A percentile compares a stretch with the other conserved stretches of the same genome.
Evolutionary conservation across 1,284 basidiomycete genomes (phyloP).

Genomic region (Leccinum griseonigrum): DNA sequence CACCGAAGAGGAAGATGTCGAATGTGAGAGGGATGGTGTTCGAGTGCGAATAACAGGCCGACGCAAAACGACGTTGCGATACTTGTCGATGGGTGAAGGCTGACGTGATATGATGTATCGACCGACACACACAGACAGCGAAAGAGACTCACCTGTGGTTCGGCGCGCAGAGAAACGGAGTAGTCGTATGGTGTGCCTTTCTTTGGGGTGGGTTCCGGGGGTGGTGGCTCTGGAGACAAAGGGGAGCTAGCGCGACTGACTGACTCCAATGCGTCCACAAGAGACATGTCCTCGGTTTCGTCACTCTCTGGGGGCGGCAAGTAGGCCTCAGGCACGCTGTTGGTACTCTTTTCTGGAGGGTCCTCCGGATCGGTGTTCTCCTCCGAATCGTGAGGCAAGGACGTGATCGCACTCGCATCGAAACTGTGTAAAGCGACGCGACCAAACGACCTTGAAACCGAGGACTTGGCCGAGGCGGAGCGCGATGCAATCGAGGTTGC

Average conservation of each 20-base stretch:
- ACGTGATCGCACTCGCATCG: slow-evolving; percentile 56
- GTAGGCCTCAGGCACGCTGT: slow-evolving; percentile 51
- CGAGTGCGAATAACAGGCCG: slow-evolving; percentile 53
- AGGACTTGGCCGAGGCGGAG: slow-evolving; percentile 41
- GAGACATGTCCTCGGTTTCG: slow-evolving; percentile 45
- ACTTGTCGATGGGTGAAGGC: slow-evolving; percentile 65
- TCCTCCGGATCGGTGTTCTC: slow-evolving; percentile 42
- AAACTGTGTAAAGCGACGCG: slow-evolving; percentile 47
- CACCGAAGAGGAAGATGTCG: slow-evolving; percentile 54
- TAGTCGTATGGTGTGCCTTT: slow-evolving; percentile 53
- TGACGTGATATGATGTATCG: slow-evolving; percentile 25
- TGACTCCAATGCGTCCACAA: slow-evolving; percentile 59
- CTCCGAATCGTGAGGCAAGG: slow-evolving; percentile 44
- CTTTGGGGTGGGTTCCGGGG: slow-evolving; percentile 45
- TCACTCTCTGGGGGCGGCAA: slow-evolving; percentile 44
- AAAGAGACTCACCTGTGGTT: slow-evolving; percentile 52
- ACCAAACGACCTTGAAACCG: slow-evolving; percentile 34
- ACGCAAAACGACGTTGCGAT: slow-evolving; percentile 61
- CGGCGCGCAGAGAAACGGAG: slow-evolving; percentile 60
- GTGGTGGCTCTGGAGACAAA: slow-evolving; percentile 37
- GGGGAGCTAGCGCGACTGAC: slow-evolving; percentile 56
- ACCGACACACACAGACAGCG: background rate
- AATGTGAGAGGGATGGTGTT: slow-evolving; percentile 71
- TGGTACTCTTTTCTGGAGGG: slow-evolving; percentile 38
- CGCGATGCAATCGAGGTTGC: slow-evolving; percentile 63